Evolutionary conservation across 169 alveolate genomes (phyloP).

Genomic region (Ichthyophthirius multifiliis): DNA sequence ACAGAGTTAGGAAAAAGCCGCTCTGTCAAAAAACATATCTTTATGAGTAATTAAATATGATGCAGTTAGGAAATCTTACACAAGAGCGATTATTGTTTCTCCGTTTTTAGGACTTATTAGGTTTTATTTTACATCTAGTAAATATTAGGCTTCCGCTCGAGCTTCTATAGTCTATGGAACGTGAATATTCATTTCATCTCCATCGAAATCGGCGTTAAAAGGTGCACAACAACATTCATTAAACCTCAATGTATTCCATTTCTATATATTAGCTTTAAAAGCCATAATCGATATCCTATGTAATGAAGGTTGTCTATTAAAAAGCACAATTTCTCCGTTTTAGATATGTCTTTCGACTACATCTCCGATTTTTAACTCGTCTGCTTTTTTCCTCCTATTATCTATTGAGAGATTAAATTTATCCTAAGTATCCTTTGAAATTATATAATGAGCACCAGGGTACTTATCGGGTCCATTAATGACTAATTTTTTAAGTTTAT

Average conservation of each 20-base stretch:
- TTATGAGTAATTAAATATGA: slow-evolving; percentile 93
- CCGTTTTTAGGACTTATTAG: slow-evolving; percentile 98
- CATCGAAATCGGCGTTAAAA: slow-evolving; percentile 99
- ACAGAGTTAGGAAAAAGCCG: slow-evolving; percentile 89
- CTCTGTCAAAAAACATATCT: slow-evolving; percentile 93
- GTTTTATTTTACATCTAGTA: slow-evolving; percentile 94
- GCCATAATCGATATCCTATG: slow-evolving; percentile 98
- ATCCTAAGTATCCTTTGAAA: slow-evolving; percentile 68
- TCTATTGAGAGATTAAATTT: slow-evolving; percentile 83
- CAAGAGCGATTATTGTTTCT: slow-evolving; percentile 94
- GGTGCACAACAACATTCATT: slow-evolving; percentile 94
- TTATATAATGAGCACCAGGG: slow-evolving; percentile 97
- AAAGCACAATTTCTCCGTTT: slow-evolving; percentile 97
- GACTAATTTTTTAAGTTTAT: slow-evolving; percentile 86
- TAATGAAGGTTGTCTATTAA: slow-evolving; percentile 98
- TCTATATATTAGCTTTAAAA: slow-evolving; percentile 85
- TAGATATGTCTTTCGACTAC: slow-evolving; percentile 97
- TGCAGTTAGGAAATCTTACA: slow-evolving; percentile 93
- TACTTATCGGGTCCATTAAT: slow-evolving; percentile 92
- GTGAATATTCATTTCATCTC: slow-evolving; percentile 99
- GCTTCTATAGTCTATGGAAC: slow-evolving; percentile 98
- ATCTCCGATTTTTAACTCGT: slow-evolving; percentile 92
- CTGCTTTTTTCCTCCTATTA: slow-evolving; percentile 78
- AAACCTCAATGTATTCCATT: slow-evolving; percentile 83
- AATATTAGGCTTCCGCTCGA: slow-evolving; percentile 91